Conservation (phyloP, 2,329 filamentous ascomycete species). For the Zasmidium angulare region DNA sequence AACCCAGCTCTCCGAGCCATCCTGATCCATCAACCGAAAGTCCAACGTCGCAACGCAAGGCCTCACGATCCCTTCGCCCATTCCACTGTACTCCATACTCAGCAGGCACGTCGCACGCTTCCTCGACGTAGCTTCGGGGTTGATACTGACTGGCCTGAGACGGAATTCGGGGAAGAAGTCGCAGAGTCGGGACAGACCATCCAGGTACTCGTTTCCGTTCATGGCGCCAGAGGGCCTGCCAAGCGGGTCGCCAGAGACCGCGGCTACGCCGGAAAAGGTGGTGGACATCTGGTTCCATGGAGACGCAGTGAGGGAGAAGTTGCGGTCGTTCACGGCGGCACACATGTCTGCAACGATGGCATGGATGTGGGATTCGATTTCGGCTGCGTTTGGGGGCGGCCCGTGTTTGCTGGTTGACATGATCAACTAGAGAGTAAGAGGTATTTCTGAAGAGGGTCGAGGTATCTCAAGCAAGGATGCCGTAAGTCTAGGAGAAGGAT, state of each 20-base stretch:
- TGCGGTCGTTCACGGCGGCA: not conserved
- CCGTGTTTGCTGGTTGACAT: not conserved
- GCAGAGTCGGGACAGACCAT: not conserved
- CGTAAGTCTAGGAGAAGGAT: no score
- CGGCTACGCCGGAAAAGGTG: not conserved
- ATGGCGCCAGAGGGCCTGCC: not conserved
- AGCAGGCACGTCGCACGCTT: not conserved
- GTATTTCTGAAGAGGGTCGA: not conserved
- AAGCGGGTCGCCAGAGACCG: not conserved
- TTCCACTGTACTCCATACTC: not conserved
- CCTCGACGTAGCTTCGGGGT: not conserved
- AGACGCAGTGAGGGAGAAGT: not conserved
- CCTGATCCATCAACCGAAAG: not conserved
- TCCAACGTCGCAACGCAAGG: not conserved
- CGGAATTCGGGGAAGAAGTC: not conserved
- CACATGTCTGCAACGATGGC: not conserved
- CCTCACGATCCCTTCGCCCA: not conserved
- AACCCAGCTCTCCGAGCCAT: not conserved
- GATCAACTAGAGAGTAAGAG: not conserved
- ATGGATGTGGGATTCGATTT: not conserved
- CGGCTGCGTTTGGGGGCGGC: not conserved
- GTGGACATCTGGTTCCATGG: not conserved
- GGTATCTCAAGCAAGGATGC: no score
- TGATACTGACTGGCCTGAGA: not conserved
- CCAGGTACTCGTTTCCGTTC: not conserved